Evolutionary conservation across 768 basidiomycete genomes (phyloP).

Genomic region (Psilocybe cyanescens): DNA sequence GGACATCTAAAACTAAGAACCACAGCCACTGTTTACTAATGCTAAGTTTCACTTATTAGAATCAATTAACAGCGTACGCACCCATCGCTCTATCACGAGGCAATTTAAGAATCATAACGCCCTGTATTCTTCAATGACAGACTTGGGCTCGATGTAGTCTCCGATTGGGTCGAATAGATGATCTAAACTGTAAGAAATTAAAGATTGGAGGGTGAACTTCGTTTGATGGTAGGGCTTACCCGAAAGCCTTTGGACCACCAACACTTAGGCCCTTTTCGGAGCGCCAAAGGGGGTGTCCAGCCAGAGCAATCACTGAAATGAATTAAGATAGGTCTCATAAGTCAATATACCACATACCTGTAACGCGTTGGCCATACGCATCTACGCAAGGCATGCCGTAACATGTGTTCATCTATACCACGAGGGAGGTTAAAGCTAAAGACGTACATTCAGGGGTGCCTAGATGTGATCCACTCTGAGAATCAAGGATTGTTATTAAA

Average conservation of each 20-base stretch:
- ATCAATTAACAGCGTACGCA: no score
- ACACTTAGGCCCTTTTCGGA: conserved; percentile 50
- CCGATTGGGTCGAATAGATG: conserved; percentile 41
- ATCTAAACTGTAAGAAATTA: conserved; percentile 24
- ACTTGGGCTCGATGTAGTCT: conserved; percentile 43
- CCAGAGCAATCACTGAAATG: conserved; percentile 33
- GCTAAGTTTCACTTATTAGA: no score
- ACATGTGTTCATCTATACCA: neutral
- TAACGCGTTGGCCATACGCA: conserved; percentile 61
- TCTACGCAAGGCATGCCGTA: conserved; percentile 24
- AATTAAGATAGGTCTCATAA: no score
- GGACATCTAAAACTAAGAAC: no score
- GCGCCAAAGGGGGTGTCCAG: conserved; percentile 58
- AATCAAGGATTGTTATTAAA: conserved; percentile 65
- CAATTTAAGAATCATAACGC: no score
- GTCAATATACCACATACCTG: conserved; percentile 40
- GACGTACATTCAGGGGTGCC: conserved; percentile 56
- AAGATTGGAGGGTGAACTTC: neutral
- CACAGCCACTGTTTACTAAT: no score
- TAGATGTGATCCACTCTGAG: conserved; percentile 61
- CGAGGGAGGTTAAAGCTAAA: neutral
- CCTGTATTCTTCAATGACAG: conserved; percentile 49
- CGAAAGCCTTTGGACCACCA: conserved; percentile 59
- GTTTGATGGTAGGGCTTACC: conserved; percentile 30
- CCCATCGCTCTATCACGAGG: no score